Conservation (phyloP, 176 grass and related monocot species). For the Luzula sylvatica region DNA sequence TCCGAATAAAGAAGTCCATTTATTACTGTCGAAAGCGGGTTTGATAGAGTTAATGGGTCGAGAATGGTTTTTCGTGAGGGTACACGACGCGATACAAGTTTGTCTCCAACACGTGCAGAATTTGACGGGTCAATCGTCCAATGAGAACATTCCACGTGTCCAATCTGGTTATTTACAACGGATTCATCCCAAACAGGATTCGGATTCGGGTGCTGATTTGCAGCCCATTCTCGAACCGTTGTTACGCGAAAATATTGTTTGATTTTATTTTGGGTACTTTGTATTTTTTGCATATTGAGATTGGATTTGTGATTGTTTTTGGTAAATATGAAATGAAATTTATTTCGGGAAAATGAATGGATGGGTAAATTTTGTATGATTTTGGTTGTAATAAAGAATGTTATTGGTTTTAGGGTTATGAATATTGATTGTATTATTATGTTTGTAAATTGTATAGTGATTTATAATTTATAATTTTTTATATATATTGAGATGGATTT, state of each 20-base stretch:
- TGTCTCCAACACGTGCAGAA: conserved; percentile 72
- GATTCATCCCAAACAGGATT: conserved; percentile 37
- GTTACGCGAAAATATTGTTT: conserved; percentile 46
- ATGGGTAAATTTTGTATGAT: no score
- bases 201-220: background rate
- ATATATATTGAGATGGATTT: no score
- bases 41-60: conserved; percentile 62
- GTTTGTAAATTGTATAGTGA: no score
- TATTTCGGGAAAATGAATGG: no score
- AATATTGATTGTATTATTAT: no score
- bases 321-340: no score
- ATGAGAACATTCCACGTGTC: conserved; percentile 13
- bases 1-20: conserved; percentile 64
- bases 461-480: no score
- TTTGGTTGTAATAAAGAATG: no score
- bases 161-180: conserved; percentile 27
- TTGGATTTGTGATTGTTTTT: no score
- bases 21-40: conserved; percentile 58
- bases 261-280: background rate
- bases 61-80: conserved; percentile 81
- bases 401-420: no score
- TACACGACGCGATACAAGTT: conserved; percentile 81
- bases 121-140: conserved; percentile 3
- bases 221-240: conserved; percentile 30
- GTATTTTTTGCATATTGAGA: no score